Percentiles rank a stretch among this genome's conserved stretches.
These are phyloP conservation scores for Chimonanthus praecox DNA, from an alignment of 164 flowering plant genomes.

Conservation along the genomic window DNA sequence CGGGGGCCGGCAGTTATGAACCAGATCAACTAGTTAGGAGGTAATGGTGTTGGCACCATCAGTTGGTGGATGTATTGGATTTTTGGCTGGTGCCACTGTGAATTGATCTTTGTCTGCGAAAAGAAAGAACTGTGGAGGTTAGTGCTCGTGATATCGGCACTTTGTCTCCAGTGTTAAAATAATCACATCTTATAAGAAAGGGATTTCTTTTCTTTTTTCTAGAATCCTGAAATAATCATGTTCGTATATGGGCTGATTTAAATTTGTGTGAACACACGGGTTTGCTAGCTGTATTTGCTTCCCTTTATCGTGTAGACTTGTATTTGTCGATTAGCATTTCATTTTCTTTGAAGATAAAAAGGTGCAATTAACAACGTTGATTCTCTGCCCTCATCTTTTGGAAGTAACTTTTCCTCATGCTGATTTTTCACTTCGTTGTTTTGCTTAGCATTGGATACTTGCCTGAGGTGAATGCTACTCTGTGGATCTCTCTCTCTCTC, in stretches of 20 bases:
- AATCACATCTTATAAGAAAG: neutral
- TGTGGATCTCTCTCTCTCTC: too few relatives aligned
- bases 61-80: neutral
- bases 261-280: too few relatives aligned
- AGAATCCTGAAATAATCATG: conserved; percentile 5
- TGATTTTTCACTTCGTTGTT: too few relatives aligned
- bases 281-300: too few relatives aligned
- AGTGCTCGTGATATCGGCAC: neutral
- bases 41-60: neutral
- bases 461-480: too few relatives aligned
- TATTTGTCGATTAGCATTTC: too few relatives aligned
- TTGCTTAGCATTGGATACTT: too few relatives aligned
- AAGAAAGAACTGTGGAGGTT: conserved; percentile 1
- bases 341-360: too few relatives aligned
- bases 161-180: neutral
- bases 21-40: conserved; percentile 1
- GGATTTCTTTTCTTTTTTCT: neutral
- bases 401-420: too few relatives aligned
- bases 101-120: neutral
- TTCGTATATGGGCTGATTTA: conserved; percentile 5
- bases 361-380: too few relatives aligned
- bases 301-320: too few relatives aligned
- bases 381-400: too few relatives aligned
- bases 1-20: conserved; percentile 23
- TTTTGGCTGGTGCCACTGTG: neutral